Conservation (phyloP, 2,329 filamentous ascomycete species). For the Scedosporium aurantiacum region DNA sequence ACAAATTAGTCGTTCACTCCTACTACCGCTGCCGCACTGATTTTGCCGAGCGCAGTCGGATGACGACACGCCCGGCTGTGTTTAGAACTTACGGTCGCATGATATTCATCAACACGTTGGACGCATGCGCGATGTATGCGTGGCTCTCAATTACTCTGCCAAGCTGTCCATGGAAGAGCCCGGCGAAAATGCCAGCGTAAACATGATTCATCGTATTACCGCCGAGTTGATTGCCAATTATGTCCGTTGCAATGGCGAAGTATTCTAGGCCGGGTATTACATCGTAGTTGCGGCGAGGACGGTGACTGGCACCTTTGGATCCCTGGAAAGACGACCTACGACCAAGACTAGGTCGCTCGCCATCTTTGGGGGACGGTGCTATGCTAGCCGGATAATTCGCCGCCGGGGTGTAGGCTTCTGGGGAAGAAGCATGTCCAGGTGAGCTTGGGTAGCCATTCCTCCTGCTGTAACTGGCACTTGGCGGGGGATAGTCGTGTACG, state of each 20-base stretch:
- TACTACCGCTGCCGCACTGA: not conserved
- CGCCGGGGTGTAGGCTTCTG: conserved; percentile 38
- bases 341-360: conserved; percentile 32
- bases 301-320: conserved; percentile 12
- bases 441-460: conserved; percentile 25
- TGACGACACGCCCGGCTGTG: conserved; percentile 10
- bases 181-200: conserved; percentile 74
- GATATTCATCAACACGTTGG: conserved; percentile 55
- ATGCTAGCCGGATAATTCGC: conserved; percentile 28
- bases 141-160: conserved; percentile 80
- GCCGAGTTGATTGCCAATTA: conserved; percentile 70
- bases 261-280: conserved; percentile 83
- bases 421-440: conserved; percentile 16
- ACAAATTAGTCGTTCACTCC: conserved; percentile 20
- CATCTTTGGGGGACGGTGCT: conserved; percentile 37
- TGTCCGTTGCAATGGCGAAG: conserved; percentile 76
- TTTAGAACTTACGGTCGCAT: conserved; percentile 56
- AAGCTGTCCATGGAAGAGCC: conserved; percentile 80
- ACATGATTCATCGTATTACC: conserved; percentile 74
- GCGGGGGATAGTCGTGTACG: conserved; percentile 22
- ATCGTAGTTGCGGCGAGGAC: conserved; percentile 58
- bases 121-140: conserved; percentile 45
- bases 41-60: too few relatives aligned
- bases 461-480: conserved; percentile 12
- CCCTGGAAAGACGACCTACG: conserved; percentile 43